Conservation (phyloP, 352 stramenopile species). For the Plasmopara muralis region DNA sequence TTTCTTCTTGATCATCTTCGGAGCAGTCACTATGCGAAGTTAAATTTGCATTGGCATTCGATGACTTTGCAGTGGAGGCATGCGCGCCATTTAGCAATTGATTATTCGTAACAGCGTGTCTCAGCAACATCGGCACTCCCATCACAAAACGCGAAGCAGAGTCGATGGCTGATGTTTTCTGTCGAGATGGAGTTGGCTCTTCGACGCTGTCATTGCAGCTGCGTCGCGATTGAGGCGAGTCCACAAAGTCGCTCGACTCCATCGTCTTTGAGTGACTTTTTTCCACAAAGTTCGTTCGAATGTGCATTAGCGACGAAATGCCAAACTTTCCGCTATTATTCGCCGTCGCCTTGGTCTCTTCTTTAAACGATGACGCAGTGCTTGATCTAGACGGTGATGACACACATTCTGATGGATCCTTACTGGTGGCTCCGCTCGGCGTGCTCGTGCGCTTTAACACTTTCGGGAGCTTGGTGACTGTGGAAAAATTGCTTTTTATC, state of each 20-base stretch:
- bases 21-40: constrained; percentile 15
- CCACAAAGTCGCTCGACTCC: not conserved
- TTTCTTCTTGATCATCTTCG: constrained; percentile 30
- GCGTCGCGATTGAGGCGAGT: constrained; percentile 15
- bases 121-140: constrained; percentile 55
- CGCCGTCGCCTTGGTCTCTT: constrained; percentile 10
- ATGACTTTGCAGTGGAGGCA: constrained; percentile 11
- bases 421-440: constrained; percentile 2
- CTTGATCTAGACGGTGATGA: constrained; percentile 16
- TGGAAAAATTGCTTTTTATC: constrained; percentile 32
- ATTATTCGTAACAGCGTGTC: constrained; percentile 30
- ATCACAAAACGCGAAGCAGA: constrained; percentile 49
- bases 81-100: constrained; percentile 10
- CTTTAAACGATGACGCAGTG: constrained; percentile 14
- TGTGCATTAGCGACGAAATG: constrained; percentile 27
- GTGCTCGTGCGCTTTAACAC: constrained; percentile 17
- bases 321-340: constrained; percentile 17
- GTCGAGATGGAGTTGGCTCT: constrained; percentile 1
- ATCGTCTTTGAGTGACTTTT: constrained; percentile 13
- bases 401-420: not conserved
- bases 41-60: constrained; percentile 21
- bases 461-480: constrained; percentile 24
- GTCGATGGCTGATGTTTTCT: constrained; percentile 18
- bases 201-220: constrained; percentile 10
- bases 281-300: constrained; percentile 20